Percentiles rank a stretch among this genome's conserved stretches.
These are phyloP conservation scores for Pinus taeda DNA, from an alignment of 75 land plant species.

Conservation along the genomic window DNA sequence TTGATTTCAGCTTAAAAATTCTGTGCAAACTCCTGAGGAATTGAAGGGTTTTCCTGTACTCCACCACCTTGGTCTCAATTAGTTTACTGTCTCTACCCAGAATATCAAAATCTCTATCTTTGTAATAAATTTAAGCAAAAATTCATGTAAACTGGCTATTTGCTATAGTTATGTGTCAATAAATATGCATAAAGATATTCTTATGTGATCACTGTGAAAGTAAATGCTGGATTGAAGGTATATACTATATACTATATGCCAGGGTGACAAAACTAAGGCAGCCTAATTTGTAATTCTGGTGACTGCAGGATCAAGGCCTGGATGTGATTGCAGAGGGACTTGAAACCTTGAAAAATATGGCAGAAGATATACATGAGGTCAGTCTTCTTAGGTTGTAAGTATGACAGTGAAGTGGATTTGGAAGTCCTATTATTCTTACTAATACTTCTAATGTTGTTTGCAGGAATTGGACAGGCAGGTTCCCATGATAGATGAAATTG, in stretches of 20 bases:
- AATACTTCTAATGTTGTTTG: slow-evolving; percentile 7
- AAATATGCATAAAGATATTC: background rate
- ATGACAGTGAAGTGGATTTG: background rate
- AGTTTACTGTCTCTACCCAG: background rate
- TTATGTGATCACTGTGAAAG: background rate
- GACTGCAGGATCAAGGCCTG: slow-evolving; percentile 72
- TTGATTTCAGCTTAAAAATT: too few relatives aligned
- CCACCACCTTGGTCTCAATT: background rate
- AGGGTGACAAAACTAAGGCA: background rate
- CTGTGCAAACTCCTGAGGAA: too few relatives aligned
- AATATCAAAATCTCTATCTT: background rate
- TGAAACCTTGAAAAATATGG: slow-evolving; percentile 79
- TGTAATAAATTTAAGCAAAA: background rate
- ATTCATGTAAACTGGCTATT: background rate
- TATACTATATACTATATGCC: background rate
- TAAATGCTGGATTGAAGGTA: background rate
- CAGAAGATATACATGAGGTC: slow-evolving; percentile 80
- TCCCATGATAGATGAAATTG: slow-evolving; percentile 88
- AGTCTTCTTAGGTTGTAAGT: background rate
- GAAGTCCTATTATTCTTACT: background rate
- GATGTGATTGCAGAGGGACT: slow-evolving; percentile 74
- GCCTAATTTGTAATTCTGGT: background rate
- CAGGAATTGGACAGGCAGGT: slow-evolving; percentile 93
- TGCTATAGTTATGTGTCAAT: background rate
- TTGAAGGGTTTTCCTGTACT: background rate